Evolutionary conservation across 2,329 filamentous ascomycete species (phyloP), one percentile per base, ranked within the genome.

Genomic region (Fusarium compactum): DNA sequence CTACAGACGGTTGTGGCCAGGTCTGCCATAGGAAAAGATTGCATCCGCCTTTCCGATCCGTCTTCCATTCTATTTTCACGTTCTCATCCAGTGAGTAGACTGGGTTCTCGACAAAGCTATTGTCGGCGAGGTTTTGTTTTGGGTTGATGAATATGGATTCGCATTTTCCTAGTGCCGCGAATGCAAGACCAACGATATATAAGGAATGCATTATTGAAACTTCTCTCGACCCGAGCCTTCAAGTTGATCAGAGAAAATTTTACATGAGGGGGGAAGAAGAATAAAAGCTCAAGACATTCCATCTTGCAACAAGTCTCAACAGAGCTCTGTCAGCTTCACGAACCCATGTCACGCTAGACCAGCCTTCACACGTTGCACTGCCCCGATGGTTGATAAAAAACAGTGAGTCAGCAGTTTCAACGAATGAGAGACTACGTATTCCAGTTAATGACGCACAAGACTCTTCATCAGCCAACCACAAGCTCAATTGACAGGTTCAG

Each of bases 361-460:
- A 58, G 44, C 58, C 34, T 55, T 53, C 20, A 18, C 18, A 11
- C 15, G 38, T 45, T 48, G 6, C 50, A 44, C 43, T 54, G 41
- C 8, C 38, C 40, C 30, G 5, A 64, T 58, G 16, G 3, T n/a
- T 46, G 41, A 34, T 64, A 56, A 29, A 3, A 20, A 58, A 0
- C 6, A 11, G 30, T 65, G 22, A 65, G n/a, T 65, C 44, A 65
- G 60, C 59, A 5, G 2, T 2, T 5, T 0, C 0, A 0, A 8
- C 59, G 38, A 65, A 65, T 58, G 2, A 5, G 0, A 16, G 10
- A 1, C 6, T 1, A 10, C 1, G 20, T 18, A 2, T 38, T n/a
- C 0, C 43, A 41, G 25, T 12, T 46, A 51, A 41, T 65, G 62
- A 65, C 62, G 40, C 29, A 65, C 10, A 46, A 45, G 62, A 65